Conservation (phyloP, 192 early-diverging fungal species). For the Coemansia sp. region DNA sequence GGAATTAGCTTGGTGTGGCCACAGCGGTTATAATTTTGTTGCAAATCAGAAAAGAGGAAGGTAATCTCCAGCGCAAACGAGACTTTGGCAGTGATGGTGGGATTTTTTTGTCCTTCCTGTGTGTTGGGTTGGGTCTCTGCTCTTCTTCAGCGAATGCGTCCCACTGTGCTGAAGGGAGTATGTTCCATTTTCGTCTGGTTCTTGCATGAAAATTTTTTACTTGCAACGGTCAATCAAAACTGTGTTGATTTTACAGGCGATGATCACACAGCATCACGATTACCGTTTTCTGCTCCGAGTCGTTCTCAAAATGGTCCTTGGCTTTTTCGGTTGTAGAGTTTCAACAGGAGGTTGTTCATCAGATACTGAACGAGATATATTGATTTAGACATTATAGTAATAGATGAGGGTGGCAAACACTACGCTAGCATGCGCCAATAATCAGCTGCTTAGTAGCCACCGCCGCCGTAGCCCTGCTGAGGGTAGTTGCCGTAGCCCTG, state of each 20-base stretch:
- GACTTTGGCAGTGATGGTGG: not conserved
- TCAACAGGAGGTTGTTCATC: too few relatives aligned
- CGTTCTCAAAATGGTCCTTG: too few relatives aligned
- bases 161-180: too few relatives aligned
- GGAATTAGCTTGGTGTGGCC: not conserved
- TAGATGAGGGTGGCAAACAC: too few relatives aligned
- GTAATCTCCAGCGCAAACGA: constrained; percentile 1
- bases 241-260: too few relatives aligned
- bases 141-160: too few relatives aligned
- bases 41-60: not conserved
- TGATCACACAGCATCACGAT: too few relatives aligned
- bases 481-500: constrained; percentile 10
- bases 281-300: too few relatives aligned
- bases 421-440: too few relatives aligned
- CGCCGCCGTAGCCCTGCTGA: constrained; percentile 4
- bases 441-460: constrained; percentile 3
- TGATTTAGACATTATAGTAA: not conserved
- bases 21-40: not conserved
- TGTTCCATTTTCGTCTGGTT: not conserved
- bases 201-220: constrained; percentile 5
- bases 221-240: too few relatives aligned
- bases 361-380: too few relatives aligned
- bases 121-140: not conserved
- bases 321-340: too few relatives aligned
- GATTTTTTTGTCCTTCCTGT: not conserved